phyloP scores from a whole-genome alignment of 495 filamentous ascomycete genomes.

The Pyrenula massariospora region DNA sequence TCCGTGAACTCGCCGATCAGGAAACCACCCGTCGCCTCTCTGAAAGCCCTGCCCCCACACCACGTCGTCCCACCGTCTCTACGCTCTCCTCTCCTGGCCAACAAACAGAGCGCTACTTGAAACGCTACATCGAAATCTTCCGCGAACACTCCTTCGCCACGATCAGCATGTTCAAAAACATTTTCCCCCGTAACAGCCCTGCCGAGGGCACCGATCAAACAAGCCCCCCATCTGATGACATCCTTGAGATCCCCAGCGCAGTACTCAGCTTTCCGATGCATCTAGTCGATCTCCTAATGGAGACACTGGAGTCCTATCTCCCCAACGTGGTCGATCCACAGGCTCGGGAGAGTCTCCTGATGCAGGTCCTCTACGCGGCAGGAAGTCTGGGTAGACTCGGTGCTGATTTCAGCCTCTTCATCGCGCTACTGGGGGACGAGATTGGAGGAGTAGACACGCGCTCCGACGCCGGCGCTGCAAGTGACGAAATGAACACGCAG shows the following conservation, averaged over 20 bases:
- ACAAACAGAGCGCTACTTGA: slow-evolving; percentile 89
- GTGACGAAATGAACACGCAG: not conserved
- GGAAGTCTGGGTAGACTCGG: slow-evolving; percentile 85
- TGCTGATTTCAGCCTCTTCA: slow-evolving; percentile 81
- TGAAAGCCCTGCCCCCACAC: slow-evolving; percentile 5
- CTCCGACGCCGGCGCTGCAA: slow-evolving; percentile 4
- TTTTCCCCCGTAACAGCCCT: slow-evolving; percentile 54
- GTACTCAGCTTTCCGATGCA: slow-evolving; percentile 78
- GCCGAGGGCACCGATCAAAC: slow-evolving; percentile 18
- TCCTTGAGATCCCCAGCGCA: slow-evolving; percentile 62
- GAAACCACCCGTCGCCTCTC: slow-evolving; percentile 44
- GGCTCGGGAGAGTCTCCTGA: slow-evolving; percentile 74
- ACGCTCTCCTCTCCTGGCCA: slow-evolving; percentile 40
- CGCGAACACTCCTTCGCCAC: slow-evolving; percentile 96
- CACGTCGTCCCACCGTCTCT: not conserved
- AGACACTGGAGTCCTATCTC: slow-evolving; percentile 68
- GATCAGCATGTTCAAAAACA: slow-evolving; percentile 80
- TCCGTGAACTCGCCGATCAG: slow-evolving; percentile 82
- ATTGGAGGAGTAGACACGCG: slow-evolving; percentile 20
- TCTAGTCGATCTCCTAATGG: slow-evolving; percentile 68
- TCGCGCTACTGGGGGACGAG: slow-evolving; percentile 55
- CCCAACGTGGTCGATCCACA: slow-evolving; percentile 72
- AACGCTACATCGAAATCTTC: slow-evolving; percentile 95
- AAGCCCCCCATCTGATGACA: slow-evolving; percentile 33
- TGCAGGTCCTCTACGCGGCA: slow-evolving; percentile 91